Conservation (phyloP, 805 yeast genomes). For the Wickerhamomyces subpelliculosus region DNA sequence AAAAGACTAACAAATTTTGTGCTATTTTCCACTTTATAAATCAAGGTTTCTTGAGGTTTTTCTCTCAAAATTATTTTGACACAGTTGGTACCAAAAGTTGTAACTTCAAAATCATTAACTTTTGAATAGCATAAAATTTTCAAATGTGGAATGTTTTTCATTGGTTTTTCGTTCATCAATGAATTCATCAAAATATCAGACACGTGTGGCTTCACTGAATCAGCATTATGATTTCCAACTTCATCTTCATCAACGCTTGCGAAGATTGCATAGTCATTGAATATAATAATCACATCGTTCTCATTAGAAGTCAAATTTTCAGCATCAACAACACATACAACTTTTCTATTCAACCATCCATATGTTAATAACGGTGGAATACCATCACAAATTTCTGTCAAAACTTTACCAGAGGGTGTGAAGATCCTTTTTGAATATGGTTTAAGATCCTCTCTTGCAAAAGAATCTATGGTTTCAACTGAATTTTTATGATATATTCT, state of each 20-base stretch:
- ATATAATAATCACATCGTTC: conserved; percentile 60
- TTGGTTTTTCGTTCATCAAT: conserved; percentile 75
- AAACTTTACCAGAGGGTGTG: conserved; percentile 85
- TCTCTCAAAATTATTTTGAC: conserved; percentile 26
- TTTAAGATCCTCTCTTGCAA: conserved; percentile 50
- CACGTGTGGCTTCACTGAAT: conserved; percentile 41
- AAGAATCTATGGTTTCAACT: conserved; percentile 67
- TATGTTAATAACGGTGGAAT: conserved; percentile 88
- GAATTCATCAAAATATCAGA: conserved; percentile 89
- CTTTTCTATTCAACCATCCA: conserved; percentile 84
- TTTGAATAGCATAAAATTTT: conserved; percentile 62
- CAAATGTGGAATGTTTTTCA: conserved; percentile 61
- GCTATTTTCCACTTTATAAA: conserved; percentile 21
- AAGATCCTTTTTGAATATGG: conserved; percentile 63
- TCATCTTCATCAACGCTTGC: conserved; percentile 37
- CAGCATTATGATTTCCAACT: conserved; percentile 10
- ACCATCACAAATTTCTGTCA: conserved; percentile 73
- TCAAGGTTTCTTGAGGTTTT: conserved; percentile 10
- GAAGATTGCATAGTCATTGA: conserved; percentile 73
- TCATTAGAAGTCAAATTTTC: conserved; percentile 25
- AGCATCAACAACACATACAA: conserved; percentile 65
- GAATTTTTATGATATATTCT: conserved; percentile 44
- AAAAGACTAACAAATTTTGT: conserved; percentile 46
- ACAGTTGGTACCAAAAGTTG: conserved; percentile 28
- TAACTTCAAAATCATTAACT: conserved; percentile 47